Percentiles rank a stretch among this genome's conserved stretches.
phyloP scores from a whole-genome alignment of 805 yeast genomes.

The Saccharomycopsis microspora region DNA sequence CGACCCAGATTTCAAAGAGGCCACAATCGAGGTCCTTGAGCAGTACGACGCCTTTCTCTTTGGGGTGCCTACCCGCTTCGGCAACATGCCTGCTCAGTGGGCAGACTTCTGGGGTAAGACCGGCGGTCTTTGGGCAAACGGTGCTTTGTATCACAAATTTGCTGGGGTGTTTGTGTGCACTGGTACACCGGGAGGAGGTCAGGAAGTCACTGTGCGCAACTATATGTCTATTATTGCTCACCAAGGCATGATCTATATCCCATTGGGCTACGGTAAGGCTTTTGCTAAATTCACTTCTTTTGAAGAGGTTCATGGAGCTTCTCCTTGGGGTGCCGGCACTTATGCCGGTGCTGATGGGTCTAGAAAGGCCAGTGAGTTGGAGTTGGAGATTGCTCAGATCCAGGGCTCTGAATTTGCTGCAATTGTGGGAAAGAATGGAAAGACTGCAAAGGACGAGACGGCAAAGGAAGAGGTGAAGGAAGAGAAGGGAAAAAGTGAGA shows the following conservation, averaged over 20 bases:
- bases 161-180: constrained; percentile 66
- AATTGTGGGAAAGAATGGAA: constrained; percentile 11
- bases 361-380: constrained; percentile 52
- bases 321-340: constrained; percentile 83
- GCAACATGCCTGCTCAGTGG: constrained; percentile 71
- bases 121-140: constrained; percentile 70
- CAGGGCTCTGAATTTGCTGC: constrained; percentile 60
- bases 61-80: constrained; percentile 83
- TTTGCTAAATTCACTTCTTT: constrained; percentile 43
- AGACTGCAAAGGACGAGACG: background rate
- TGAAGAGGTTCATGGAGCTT: constrained; percentile 64
- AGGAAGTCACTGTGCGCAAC: constrained; percentile 60
- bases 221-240: constrained; percentile 56
- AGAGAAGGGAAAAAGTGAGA: background rate
- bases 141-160: constrained; percentile 62
- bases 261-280: constrained; percentile 58
- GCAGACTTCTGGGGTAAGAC: constrained; percentile 67
- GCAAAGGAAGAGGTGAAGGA: background rate
- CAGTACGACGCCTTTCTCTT: constrained; percentile 73
- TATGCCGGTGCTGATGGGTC: constrained; percentile 72
- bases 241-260: constrained; percentile 73
- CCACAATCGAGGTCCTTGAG: constrained; percentile 43
- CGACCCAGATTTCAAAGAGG: constrained; percentile 49
- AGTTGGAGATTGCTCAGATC: constrained; percentile 46
- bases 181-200: constrained; percentile 76